phyloP scores from a whole-genome alignment of 1,284 basidiomycete species.

The Rhodotorula sp. region DNA sequence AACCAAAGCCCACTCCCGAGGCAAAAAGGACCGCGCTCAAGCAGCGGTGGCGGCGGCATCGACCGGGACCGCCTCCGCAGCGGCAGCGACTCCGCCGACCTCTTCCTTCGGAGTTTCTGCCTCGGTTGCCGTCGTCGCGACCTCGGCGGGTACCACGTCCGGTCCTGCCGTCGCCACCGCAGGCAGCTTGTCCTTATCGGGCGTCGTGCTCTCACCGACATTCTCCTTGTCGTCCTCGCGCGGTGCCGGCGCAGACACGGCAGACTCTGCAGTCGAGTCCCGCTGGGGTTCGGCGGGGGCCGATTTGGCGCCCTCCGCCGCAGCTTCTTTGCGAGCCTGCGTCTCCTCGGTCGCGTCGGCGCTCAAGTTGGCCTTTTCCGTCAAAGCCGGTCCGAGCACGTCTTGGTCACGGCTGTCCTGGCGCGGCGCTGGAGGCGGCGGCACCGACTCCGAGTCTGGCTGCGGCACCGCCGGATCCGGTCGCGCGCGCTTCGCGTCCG shows the following conservation, averaged over 20 bases:
- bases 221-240: constrained; percentile 2
- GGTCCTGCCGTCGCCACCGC: background rate
- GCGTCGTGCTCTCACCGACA: background rate
- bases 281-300: background rate
- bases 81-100: no score
- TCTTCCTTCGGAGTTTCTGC: background rate
- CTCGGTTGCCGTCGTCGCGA: background rate
- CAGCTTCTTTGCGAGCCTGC: background rate
- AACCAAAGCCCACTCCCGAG: no score
- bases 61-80: no score
- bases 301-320: no score
- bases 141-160: background rate
- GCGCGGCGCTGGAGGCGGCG: background rate
- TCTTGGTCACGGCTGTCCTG: no score
- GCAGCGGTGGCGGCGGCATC: no score
- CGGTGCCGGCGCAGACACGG: background rate
- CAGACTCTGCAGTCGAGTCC: background rate
- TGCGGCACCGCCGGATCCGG: background rate
- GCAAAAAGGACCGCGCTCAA: no score
- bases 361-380: background rate
- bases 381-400: background rate
- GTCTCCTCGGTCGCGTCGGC: background rate
- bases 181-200: background rate
- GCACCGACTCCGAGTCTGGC: background rate
- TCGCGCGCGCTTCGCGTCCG: constrained; percentile 17